Percentiles rank a stretch among this genome's conserved stretches.
Evolutionary conservation across 805 yeast species (phyloP).

Genomic region (Saturnispora halmiae): DNA sequence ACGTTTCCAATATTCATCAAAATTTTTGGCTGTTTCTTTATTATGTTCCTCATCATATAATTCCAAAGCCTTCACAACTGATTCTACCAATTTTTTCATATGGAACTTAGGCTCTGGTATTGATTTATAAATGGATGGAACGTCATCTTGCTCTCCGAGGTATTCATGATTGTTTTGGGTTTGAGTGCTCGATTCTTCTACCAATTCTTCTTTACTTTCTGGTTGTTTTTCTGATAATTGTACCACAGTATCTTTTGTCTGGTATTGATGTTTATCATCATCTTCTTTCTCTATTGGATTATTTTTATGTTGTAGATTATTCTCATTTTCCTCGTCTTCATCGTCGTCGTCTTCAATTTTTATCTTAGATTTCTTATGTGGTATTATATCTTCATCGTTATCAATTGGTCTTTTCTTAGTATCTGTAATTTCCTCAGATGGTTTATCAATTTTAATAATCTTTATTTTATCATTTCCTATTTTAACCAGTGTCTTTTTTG

Average conservation of each 20-base stretch:
- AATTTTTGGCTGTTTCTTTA: constrained; percentile 49
- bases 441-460: background rate
- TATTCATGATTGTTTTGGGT: background rate
- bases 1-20: constrained; percentile 52
- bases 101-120: constrained; percentile 8
- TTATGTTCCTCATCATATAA: constrained; percentile 39
- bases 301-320: background rate
- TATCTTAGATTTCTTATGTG: background rate
- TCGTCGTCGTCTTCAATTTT: constrained; percentile 10
- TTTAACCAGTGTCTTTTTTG: constrained; percentile 5
- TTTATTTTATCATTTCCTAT: constrained; percentile 11
- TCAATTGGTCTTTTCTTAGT: constrained; percentile 1
- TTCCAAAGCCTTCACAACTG: constrained; percentile 17
- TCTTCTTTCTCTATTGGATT: constrained; percentile 1
- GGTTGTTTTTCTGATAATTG: too few species aligned
- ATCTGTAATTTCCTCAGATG: background rate
- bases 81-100: constrained; percentile 17
- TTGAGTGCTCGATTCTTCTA: too few species aligned
- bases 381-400: constrained; percentile 6
- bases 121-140: constrained; percentile 37
- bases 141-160: constrained; percentile 21
- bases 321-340: constrained; percentile 13
- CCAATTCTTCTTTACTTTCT: too few species aligned
- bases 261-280: constrained; percentile 3
- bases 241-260: background rate